Evolutionary conservation across 306 rosid species (phyloP), one percentile per base, ranked within the genome.

Genomic region (Cajanus cajan): DNA sequence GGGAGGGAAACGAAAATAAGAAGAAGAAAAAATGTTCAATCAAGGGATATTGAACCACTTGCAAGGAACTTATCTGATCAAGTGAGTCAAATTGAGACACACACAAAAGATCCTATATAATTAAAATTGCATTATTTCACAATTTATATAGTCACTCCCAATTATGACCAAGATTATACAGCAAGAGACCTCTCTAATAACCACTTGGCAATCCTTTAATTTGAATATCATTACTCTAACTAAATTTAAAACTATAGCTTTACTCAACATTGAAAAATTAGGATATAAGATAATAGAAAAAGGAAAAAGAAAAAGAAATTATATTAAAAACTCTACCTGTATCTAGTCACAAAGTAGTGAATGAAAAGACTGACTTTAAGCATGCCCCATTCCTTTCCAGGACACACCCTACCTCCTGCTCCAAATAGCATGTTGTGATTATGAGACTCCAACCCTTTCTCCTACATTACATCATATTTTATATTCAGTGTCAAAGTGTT

Each of bases 321-420:
- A 14, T 40, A 39, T 7, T 45, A 28, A 63, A 58, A 45, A 4
- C 10, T 45, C 4, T 48, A 90, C 96, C 94, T 90, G 88, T 85
- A 90, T 82, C 84, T 85, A 67, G 92, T 93, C 15, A 93, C 90
- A 79, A 93, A 85, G 72, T 90, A 82, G 86, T 88, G 96, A 58
- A 93, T 84, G 54, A 93, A 93, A 44, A 94, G 61, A 28, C 89
- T 85, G 36, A 93, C 74, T 69, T 85, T 87, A 19, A 90, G 77
- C 14, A 88, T 85, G 74, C 98, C 98, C 34, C 88, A 44, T 70
- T 93, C 96, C 82, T 90, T 93, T 79, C 96, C 96, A 28, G 96
- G 98, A 64, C 98, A 93, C 13, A 59, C 87, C 65, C 98, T 88
- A 0, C 71, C 57, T 31, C 96, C 96, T 22, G 88, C 91, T 65